Evolutionary conservation across 148 eudicot species (phyloP).

Genomic region (Simmondsia chinensis): DNA sequence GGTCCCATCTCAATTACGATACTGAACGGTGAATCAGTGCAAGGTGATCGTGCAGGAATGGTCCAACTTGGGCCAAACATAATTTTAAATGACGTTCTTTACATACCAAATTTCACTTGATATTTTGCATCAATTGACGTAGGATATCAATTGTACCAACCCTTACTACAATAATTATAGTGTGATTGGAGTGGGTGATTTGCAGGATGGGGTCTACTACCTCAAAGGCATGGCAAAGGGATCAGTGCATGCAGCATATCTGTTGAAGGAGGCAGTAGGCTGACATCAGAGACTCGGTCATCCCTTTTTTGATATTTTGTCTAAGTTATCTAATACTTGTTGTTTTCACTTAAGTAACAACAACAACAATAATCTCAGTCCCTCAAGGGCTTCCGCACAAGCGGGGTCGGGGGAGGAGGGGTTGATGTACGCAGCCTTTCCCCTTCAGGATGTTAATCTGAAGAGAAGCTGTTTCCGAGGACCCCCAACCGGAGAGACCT

Average conservation of each 20-base stretch:
- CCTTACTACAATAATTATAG: not conserved
- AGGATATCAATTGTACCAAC: not conserved
- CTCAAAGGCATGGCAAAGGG: too few relatives aligned
- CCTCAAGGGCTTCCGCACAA: too few relatives aligned
- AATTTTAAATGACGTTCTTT: not conserved
- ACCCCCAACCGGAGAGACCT: too few relatives aligned
- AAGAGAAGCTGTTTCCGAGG: too few relatives aligned
- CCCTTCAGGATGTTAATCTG: too few relatives aligned
- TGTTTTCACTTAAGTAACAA: not conserved
- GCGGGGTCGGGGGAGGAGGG: too few relatives aligned
- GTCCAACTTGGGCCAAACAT: not conserved
- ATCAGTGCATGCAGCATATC: not conserved
- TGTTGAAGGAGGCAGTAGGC: too few relatives aligned
- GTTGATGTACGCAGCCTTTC: too few relatives aligned
- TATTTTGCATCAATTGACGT: not conserved
- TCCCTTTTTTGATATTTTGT: not conserved
- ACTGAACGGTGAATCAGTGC: not conserved
- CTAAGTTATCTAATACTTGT: not conserved
- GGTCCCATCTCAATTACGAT: not conserved
- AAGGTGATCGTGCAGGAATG: not conserved
- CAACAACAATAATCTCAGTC: too few relatives aligned
- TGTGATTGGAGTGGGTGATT: slow-evolving; percentile 1
- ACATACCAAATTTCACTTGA: not conserved
- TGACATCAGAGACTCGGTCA: not conserved
- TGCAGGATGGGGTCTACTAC: not conserved